phyloP scores from a whole-genome alignment of 2,329 filamentous ascomycete species.

The Pestalotiopsis sp. region DNA sequence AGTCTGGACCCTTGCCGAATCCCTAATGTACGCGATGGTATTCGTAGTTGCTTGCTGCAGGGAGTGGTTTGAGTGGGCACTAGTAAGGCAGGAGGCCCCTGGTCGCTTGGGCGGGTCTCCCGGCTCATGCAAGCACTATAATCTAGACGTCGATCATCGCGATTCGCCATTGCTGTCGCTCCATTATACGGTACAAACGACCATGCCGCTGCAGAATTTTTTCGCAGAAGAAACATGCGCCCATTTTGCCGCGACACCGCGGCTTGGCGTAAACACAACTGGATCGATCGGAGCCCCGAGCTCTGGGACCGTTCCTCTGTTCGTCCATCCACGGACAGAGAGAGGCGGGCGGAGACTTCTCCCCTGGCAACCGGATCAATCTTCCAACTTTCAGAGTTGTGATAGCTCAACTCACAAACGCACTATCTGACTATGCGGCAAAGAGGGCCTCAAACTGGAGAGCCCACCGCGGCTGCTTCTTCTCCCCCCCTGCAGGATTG shows the following conservation, averaged over 20 bases:
- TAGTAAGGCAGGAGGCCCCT: background rate
- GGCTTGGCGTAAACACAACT: background rate
- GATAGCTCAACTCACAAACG: background rate
- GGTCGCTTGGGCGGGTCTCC: background rate
- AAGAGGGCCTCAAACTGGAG: background rate
- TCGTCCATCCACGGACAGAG: too few relatives aligned
- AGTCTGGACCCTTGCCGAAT: background rate
- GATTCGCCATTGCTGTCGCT: background rate
- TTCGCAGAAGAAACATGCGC: background rate
- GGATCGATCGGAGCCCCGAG: background rate
- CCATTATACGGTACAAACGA: background rate
- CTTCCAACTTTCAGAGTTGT: background rate
- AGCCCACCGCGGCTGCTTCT: background rate
- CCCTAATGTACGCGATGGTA: background rate
- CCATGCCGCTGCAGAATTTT: background rate
- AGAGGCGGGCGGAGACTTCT: background rate
- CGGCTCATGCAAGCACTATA: slow-evolving; percentile 9
- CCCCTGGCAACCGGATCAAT: background rate
- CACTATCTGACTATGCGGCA: background rate
- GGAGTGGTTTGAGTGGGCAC: background rate
- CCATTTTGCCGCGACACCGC: background rate
- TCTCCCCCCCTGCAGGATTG: background rate
- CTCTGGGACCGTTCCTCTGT: too few relatives aligned
- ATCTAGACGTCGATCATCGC: background rate
- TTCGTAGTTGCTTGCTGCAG: background rate